Conservation (phyloP, 106 monocot genomes). For the Gastrodia elata region DNA sequence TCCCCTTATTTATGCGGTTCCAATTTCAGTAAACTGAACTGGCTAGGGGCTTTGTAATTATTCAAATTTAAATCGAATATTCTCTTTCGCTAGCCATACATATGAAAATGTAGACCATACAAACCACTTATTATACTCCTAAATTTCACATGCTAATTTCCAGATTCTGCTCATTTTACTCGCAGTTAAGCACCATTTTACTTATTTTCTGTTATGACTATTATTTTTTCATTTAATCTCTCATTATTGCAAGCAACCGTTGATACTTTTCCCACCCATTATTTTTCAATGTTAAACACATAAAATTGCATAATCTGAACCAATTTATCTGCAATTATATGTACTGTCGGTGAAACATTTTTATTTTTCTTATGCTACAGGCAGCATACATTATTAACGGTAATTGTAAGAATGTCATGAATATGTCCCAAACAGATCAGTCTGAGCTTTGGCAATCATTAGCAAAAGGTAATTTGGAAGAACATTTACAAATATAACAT, state of each 20-base stretch:
- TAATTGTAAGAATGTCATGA: constrained; percentile 92
- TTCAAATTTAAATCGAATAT: no score
- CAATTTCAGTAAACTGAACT: no score
- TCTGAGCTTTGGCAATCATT: constrained; percentile 88
- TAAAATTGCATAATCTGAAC: background rate
- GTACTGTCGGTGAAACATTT: background rate
- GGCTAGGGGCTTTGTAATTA: no score
- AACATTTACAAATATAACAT: background rate
- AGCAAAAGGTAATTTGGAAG: constrained; percentile 50
- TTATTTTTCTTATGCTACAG: constrained; percentile 23
- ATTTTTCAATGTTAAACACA: background rate
- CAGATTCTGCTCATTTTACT: no score
- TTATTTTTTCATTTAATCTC: background rate
- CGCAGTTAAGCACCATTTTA: background rate
- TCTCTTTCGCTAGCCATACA: no score
- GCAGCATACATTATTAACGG: constrained; percentile 95
- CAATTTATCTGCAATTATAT: background rate
- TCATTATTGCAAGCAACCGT: background rate
- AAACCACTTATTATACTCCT: no score
- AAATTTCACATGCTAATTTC: no score
- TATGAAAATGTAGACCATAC: no score
- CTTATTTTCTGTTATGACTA: background rate
- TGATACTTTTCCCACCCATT: background rate
- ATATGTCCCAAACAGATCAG: constrained; percentile 97
- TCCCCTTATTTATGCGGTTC: no score